Evolutionary conservation across 495 filamentous ascomycete genomes (phyloP).

Genomic region (Neurospora terricola): DNA sequence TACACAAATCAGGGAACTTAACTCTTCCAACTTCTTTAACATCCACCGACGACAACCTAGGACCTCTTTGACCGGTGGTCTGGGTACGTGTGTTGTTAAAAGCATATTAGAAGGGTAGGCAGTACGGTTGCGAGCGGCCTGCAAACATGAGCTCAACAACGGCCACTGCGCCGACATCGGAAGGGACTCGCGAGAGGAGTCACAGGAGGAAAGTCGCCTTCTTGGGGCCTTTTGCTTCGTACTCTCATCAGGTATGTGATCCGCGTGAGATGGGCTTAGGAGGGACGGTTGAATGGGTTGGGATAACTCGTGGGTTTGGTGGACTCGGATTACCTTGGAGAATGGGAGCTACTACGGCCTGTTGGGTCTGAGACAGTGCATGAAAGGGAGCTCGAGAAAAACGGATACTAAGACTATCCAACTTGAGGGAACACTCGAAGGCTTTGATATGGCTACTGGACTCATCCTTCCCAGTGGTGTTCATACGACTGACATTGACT

Average conservation of each 20-base stretch:
- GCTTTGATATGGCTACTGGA: background rate
- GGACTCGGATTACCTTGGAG: background rate
- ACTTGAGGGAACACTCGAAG: background rate
- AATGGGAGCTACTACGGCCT: background rate
- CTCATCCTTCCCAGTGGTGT: background rate
- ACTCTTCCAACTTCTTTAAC: background rate
- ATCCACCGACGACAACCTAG: background rate
- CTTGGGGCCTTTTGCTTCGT: constrained; percentile 74
- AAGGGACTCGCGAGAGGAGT: background rate
- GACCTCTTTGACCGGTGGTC: background rate
- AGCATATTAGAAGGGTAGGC: background rate
- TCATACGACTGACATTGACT: background rate
- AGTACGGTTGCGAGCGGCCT: background rate
- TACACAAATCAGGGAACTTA: background rate
- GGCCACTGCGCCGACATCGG: background rate
- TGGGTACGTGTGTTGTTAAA: background rate
- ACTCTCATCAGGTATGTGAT: constrained; percentile 87
- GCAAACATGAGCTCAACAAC: background rate
- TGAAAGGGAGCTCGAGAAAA: background rate
- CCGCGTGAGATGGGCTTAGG: background rate
- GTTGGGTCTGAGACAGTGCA: background rate
- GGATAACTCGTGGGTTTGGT: background rate
- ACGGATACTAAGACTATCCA: background rate
- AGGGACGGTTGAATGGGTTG: background rate
- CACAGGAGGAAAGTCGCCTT: constrained; percentile 49